Conservation (phyloP, 164 flowering plant species). For the Magnolia sinica region DNA sequence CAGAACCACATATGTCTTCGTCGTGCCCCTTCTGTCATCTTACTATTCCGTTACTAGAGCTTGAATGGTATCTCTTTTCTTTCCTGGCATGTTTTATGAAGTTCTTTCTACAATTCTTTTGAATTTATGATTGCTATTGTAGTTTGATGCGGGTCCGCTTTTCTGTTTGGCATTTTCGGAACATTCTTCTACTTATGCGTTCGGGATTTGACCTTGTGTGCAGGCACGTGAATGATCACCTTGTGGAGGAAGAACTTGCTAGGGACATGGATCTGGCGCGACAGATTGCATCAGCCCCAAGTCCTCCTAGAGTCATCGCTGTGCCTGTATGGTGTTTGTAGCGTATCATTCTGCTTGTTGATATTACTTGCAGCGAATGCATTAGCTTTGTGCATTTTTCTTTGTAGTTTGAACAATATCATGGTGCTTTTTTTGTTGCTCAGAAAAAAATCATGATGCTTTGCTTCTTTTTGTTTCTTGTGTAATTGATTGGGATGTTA, state of each 20-base stretch:
- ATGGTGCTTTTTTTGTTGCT: not conserved
- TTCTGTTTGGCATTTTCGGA: not conserved
- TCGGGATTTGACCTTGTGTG: not conserved
- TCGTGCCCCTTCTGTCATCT: constrained; percentile 50
- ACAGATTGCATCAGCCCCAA: constrained; percentile 31
- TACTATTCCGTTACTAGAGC: constrained; percentile 27
- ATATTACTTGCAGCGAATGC: not conserved
- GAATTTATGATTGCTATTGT: not conserved
- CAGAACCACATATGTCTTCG: constrained; percentile 5
- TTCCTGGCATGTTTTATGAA: not conserved
- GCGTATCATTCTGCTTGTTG: not conserved
- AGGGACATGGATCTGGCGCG: constrained; percentile 33
- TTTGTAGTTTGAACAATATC: not conserved
- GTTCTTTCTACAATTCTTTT: not conserved
- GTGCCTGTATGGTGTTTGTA: constrained; percentile 12
- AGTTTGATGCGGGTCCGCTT: not conserved
- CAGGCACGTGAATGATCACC: constrained; percentile 15
- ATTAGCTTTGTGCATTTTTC: not conserved
- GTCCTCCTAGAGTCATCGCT: constrained; percentile 11
- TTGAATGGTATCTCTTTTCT: constrained; percentile 34
- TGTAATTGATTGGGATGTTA: too few relatives aligned
- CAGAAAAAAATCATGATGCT: too few relatives aligned
- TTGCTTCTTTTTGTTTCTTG: too few relatives aligned
- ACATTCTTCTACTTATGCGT: not conserved
- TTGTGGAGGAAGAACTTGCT: constrained; percentile 13